Conservation (phyloP, 371 early-diverging fungal genomes). For the Mucor piriformis region DNA sequence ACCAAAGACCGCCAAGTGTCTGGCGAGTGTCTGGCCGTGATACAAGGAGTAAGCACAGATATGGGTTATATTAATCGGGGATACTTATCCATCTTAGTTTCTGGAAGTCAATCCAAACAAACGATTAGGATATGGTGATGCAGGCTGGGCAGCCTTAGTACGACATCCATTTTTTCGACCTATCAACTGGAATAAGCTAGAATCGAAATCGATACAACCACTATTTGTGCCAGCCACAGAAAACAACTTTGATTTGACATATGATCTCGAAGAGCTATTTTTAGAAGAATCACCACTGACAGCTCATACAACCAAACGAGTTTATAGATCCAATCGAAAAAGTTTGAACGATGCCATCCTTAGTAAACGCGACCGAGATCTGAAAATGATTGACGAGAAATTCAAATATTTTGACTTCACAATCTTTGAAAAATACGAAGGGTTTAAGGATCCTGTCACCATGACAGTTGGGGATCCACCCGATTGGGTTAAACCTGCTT, state of each 20-base stretch:
- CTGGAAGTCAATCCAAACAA: conserved; percentile 50
- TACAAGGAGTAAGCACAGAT: conserved; percentile 56
- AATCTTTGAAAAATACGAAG: conserved; percentile 68
- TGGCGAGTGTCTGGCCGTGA: conserved; percentile 61
- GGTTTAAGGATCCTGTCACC: conserved; percentile 62
- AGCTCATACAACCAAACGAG: conserved; percentile 10
- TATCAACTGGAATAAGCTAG: conserved; percentile 52
- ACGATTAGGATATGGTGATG: conserved; percentile 55
- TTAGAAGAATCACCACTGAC: conserved; percentile 83
- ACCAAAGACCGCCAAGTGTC: conserved; percentile 56
- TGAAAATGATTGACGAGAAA: conserved; percentile 58
- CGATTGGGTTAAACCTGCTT: conserved; percentile 70
- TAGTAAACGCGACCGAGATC: conserved; percentile 42
- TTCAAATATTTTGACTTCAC: conserved; percentile 69
- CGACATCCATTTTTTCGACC: conserved; percentile 58
- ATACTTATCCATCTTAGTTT: too few species aligned
- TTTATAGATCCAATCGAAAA: conserved; percentile 8
- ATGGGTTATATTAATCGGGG: too few species aligned
- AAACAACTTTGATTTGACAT: conserved; percentile 90
- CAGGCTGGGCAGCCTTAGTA: conserved; percentile 47
- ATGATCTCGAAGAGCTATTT: conserved; percentile 91
- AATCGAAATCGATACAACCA: conserved; percentile 50
- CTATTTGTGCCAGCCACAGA: conserved; percentile 67
- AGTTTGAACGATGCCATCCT: neutral
- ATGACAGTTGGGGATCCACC: conserved; percentile 74